Base-by-base conservation (phyloP, 2,329 filamentous ascomycete genomes). In the Phialemonium atrogriseum region DNA sequence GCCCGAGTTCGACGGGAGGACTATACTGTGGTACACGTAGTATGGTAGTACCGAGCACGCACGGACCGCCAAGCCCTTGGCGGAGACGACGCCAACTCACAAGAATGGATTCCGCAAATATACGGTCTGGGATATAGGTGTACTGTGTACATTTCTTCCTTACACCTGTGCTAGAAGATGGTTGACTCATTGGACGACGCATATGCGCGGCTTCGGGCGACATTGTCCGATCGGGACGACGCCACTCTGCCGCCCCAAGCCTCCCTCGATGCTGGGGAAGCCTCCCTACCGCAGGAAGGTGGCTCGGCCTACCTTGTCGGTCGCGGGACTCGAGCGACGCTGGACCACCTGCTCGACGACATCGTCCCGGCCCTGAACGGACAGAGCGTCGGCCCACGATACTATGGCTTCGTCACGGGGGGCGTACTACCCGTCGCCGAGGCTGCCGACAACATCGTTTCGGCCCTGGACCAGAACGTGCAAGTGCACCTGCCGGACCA, bases 331-430 rank as follows among this genome's bases (percentile, higher is more conserved):
- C 28, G 60, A 2, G 47, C 47, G 6, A 55, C 60, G 5, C 40
- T 64, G 11, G 29, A 48, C 10, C 70, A 76, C 49, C 59, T 75
- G 21, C 44, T 61, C 8, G 19, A 43, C 7, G 54, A 61, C 36
- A 57, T 75, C 35, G 56, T 70, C 24, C 70, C 71, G 2, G 81
- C 70, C 1, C 68, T 91, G 37, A 86, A 80, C 45, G 70, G 66
- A 11, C 72, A 76, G 47, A 78, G 75, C 42, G 67, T 71, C 24
- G 76, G 71, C 25, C 56, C 75, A 9, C 74, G 77, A 33, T 94
- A 93, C 64, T 93, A 85, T 54, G 88, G 86, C 37, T 94, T 95
- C 52, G 82, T 95, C 5, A 94, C 80, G 0, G 89, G 89, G 26
- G 83, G 85, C 10, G 66, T 70, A 7, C 83, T 88, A 0, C 84